Evolutionary conservation across 1,284 basidiomycete genomes (phyloP).

Genomic region (Cutaneotrichosporon arboriforme): DNA sequence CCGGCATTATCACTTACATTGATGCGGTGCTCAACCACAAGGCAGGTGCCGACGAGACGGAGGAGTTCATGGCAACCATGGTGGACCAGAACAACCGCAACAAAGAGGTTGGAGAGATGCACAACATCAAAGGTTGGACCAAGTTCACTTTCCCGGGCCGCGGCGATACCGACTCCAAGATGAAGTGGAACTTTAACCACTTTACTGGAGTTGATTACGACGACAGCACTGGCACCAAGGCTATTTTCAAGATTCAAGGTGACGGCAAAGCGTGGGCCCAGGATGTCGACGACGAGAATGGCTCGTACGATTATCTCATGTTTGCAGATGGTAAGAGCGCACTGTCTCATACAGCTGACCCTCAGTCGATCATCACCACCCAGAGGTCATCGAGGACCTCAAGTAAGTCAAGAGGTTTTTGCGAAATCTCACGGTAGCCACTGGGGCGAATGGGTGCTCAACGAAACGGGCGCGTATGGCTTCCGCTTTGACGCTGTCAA

Average conservation of each 20-base stretch:
- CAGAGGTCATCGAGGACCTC: constrained; percentile 55
- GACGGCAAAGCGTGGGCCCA: constrained; percentile 56
- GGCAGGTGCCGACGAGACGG: constrained; percentile 70
- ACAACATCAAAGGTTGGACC: constrained; percentile 81
- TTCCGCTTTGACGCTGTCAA: constrained; percentile 88
- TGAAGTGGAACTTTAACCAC: constrained; percentile 54
- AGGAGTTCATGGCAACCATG: constrained; percentile 68
- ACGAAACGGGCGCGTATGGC: constrained; percentile 73
- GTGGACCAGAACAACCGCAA: constrained; percentile 57
- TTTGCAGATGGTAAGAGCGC: constrained; percentile 27
- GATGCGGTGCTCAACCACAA: constrained; percentile 55
- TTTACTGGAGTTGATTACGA: constrained; percentile 80
- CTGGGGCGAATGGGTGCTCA: constrained; percentile 56
- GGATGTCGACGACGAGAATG: constrained; percentile 51
- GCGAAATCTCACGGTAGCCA: constrained; percentile 38
- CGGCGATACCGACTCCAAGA: constrained; percentile 57
- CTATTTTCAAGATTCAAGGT: constrained; percentile 57
- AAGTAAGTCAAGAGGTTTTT: constrained; percentile 21
- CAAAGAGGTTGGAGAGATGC: constrained; percentile 56
- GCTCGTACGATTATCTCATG: constrained; percentile 50
- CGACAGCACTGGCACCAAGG: constrained; percentile 59
- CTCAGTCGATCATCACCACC: constrained; percentile 73
- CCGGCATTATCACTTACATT: constrained; percentile 48
- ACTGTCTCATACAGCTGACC: not conserved
- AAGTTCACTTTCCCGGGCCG: constrained; percentile 75